These are phyloP conservation scores for Groenewaldozyma salmanticensis DNA, from an alignment of 805 yeast species.

Conservation along the genomic window DNA sequence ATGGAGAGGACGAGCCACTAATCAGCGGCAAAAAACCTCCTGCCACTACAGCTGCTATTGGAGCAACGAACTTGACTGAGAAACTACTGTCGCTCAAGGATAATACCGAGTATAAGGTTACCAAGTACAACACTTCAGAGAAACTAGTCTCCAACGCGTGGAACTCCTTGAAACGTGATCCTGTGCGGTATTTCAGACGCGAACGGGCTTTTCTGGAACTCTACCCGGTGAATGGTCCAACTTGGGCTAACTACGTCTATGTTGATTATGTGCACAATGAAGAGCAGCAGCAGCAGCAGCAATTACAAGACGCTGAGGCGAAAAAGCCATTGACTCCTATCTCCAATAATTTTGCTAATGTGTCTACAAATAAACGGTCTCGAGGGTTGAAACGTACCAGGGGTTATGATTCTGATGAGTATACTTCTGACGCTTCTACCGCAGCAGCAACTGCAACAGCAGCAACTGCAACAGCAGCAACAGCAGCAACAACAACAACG, in stretches of 20 bases:
- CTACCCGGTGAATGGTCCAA: conserved; percentile 24
- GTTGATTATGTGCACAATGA: too few species aligned
- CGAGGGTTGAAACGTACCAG: too few species aligned
- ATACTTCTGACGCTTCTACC: not conserved
- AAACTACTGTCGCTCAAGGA: too few species aligned
- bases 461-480: conserved; percentile 1
- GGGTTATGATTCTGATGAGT: not conserved
- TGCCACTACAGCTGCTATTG: not conserved
- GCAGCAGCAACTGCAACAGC: not conserved
- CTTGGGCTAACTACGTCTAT: conserved; percentile 23
- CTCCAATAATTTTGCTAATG: not conserved
- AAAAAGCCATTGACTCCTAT: not conserved
- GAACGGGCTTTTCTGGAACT: conserved; percentile 23
- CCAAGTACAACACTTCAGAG: conserved; percentile 13
- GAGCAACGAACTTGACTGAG: not conserved
- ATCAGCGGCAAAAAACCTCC: too few species aligned
- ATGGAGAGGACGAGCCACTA: conserved; percentile 2
- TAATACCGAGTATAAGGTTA: conserved; percentile 10
- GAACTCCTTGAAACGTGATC: conserved; percentile 21
- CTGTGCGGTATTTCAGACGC: conserved; percentile 22
- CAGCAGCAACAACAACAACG: conserved; percentile 3
- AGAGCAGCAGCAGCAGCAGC: conserved; percentile 3
- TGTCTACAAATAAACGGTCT: not conserved
- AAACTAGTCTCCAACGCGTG: conserved; percentile 24
- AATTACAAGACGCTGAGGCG: not conserved